Evolutionary conservation across 1,284 basidiomycete genomes (phyloP).

Genomic region (Sanguinoderma infundibulare): DNA sequence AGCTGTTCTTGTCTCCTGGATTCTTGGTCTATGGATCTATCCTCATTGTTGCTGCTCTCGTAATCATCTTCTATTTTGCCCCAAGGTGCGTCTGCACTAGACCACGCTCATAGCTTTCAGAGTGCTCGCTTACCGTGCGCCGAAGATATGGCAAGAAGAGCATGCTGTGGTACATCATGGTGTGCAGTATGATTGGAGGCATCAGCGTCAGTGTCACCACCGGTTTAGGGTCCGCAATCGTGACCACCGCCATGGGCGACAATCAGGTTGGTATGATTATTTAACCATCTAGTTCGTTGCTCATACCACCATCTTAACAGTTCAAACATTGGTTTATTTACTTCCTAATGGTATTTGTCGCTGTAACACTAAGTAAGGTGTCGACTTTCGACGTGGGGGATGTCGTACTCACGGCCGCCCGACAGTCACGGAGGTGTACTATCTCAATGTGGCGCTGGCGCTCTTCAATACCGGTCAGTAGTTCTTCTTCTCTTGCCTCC

Average conservation of each 20-base stretch:
- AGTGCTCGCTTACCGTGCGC: neutral
- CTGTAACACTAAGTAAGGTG: constrained; percentile 75
- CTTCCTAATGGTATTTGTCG: constrained; percentile 85
- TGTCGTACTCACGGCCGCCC: constrained; percentile 10
- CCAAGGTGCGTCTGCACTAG: constrained; percentile 56
- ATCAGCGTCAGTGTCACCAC: constrained; percentile 96
- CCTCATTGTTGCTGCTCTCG: constrained; percentile 65
- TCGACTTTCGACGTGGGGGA: neutral
- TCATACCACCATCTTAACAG: constrained; percentile 38
- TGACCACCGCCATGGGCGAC: constrained; percentile 84
- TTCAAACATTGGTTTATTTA: constrained; percentile 88
- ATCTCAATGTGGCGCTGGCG: constrained; percentile 95
- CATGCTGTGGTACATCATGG: constrained; percentile 95
- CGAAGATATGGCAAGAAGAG: constrained; percentile 85
- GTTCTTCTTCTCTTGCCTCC: neutral
- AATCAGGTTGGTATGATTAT: constrained; percentile 67
- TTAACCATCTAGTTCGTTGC: neutral
- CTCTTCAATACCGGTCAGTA: constrained; percentile 87
- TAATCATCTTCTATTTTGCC: constrained; percentile 81
- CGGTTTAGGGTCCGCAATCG: constrained; percentile 90
- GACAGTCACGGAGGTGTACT: constrained; percentile 90
- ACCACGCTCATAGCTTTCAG: neutral
- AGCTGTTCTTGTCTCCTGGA: constrained; percentile 85
- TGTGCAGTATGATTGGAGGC: constrained; percentile 97
- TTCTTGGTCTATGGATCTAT: constrained; percentile 82